Percentiles rank a stretch among this genome's conserved stretches.
Evolutionary conservation across 2,329 filamentous ascomycete species (phyloP).

Genomic region (Ophiostoma sp.): DNA sequence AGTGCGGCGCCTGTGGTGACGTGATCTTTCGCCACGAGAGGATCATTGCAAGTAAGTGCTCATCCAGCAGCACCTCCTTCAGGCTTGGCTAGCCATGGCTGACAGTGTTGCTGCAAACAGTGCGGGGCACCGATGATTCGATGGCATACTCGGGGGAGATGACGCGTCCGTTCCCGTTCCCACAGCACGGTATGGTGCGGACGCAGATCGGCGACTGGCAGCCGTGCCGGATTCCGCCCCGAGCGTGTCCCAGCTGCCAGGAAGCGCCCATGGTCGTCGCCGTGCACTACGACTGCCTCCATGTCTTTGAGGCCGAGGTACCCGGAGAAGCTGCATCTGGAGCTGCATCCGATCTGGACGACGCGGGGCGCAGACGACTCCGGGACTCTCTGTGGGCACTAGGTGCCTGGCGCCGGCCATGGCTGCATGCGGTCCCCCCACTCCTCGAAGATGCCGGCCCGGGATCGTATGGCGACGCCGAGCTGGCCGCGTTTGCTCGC

Average conservation of each 20-base stretch:
- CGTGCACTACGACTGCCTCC: conserved; percentile 16
- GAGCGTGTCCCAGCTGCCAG: background rate
- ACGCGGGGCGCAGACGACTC: conserved; percentile 8
- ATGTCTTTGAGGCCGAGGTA: conserved; percentile 8
- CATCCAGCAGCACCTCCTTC: no score
- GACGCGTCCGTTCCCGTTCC: conserved; percentile 2
- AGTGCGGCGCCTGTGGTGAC: background rate
- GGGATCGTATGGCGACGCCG: background rate
- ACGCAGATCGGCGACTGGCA: background rate
- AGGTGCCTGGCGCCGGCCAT: background rate
- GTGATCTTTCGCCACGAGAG: background rate
- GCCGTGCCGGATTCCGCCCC: background rate
- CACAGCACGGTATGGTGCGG: background rate
- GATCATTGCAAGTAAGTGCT: background rate
- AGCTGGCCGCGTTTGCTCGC: background rate
- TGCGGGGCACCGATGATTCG: background rate
- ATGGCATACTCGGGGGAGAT: background rate
- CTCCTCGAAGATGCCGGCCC: background rate
- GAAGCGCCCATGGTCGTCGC: conserved; percentile 1
- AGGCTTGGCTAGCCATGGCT: no score
- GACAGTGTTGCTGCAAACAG: no score
- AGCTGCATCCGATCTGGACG: no score
- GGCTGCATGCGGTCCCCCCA: background rate
- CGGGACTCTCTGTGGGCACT: conserved; percentile 12
- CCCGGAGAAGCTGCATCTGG: no score